phyloP scores from a whole-genome alignment of 164 flowering plant genomes.

The Litsea cubeba region DNA sequence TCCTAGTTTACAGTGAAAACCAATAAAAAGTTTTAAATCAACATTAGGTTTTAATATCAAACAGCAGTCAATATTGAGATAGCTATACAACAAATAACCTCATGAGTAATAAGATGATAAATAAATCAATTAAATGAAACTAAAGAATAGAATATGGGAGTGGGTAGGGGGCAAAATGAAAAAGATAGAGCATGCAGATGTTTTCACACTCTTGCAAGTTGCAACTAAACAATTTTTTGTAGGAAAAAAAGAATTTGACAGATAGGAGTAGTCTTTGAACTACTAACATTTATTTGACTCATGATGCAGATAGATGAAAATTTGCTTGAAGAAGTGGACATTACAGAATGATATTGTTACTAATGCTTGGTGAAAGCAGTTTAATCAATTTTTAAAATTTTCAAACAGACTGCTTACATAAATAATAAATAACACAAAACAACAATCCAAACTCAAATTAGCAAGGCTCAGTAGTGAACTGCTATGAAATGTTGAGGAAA shows the following conservation, averaged over 20 bases:
- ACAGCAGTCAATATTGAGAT: neutral
- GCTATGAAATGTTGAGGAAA: neutral
- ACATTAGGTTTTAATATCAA: neutral
- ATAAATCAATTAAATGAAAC: too few species aligned
- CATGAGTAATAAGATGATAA: too few species aligned
- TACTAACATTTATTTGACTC: neutral
- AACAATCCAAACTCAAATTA: neutral
- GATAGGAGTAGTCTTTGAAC: neutral
- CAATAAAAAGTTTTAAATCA: neutral
- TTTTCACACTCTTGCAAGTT: too few species aligned
- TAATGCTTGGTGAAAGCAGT: too few species aligned
- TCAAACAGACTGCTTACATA: neutral
- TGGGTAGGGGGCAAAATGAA: too few species aligned
- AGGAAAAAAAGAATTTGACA: neutral
- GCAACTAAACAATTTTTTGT: too few species aligned
- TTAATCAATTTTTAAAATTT: too few species aligned
- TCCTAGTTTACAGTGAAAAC: slow-evolving; percentile 29
- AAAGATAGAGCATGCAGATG: too few species aligned
- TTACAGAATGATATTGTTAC: too few species aligned
- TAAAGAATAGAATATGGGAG: too few species aligned
- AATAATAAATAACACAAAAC: neutral
- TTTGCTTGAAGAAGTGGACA: neutral
- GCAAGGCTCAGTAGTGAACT: neutral
- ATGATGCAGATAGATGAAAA: neutral
- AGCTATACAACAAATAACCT: neutral